phyloP scores from a whole-genome alignment of 2,329 filamentous ascomycete genomes.

The Nemania serpens region DNA sequence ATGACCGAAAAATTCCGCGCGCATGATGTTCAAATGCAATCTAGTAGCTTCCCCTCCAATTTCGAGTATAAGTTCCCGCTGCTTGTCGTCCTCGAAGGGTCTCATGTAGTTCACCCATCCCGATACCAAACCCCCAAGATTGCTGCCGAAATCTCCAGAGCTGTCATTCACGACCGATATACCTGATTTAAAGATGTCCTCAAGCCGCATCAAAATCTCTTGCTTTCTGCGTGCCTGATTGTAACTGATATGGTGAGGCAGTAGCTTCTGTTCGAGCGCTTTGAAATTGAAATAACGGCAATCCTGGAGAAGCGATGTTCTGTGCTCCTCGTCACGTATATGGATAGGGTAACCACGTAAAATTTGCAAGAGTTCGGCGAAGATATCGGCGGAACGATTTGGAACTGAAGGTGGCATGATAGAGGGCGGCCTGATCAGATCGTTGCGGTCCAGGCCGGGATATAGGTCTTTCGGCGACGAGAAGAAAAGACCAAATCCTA shows the following conservation, averaged over 20 bases:
- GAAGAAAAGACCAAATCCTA: slow-evolving; percentile 90
- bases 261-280: slow-evolving; percentile 84
- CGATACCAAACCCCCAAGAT: slow-evolving; percentile 39
- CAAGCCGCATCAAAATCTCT: slow-evolving; percentile 80
- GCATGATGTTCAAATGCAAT: slow-evolving; percentile 46
- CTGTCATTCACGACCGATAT: slow-evolving; percentile 66
- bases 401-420: slow-evolving; percentile 83
- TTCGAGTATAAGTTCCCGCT: slow-evolving; percentile 79
- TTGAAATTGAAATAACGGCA: slow-evolving; percentile 93
- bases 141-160: slow-evolving; percentile 32
- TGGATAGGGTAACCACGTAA: slow-evolving; percentile 82
- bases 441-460: slow-evolving; percentile 78
- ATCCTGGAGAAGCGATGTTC: slow-evolving; percentile 77
- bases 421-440: slow-evolving; percentile 82
- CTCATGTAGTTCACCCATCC: slow-evolving; percentile 78
- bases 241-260: slow-evolving; percentile 75
- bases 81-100: slow-evolving; percentile 78
- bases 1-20: slow-evolving; percentile 75
- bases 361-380: slow-evolving; percentile 79
- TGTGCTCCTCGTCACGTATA: slow-evolving; percentile 76
- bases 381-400: slow-evolving; percentile 80
- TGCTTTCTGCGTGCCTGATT: slow-evolving; percentile 70
- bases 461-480: slow-evolving; percentile 79
- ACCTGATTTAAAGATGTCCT: slow-evolving; percentile 88
- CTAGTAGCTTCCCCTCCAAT: slow-evolving; percentile 69